Base-by-base conservation (phyloP, 768 basidiomycete species). In the Cytidiella melzeri region DNA sequence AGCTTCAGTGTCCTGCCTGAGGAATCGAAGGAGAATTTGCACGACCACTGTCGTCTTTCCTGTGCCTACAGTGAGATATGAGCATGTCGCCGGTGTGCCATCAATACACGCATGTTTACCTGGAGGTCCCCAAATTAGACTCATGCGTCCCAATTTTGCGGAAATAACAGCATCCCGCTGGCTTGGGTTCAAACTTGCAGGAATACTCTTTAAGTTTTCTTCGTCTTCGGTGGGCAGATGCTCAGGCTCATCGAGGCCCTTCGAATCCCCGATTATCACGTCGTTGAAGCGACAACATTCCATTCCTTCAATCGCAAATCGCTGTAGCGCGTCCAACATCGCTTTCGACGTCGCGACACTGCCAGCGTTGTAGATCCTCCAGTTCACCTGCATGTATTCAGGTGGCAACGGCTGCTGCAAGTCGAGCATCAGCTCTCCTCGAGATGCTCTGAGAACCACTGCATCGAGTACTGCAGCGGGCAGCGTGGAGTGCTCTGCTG, bases 1-100 rank as follows among this genome's bases (percentile, higher is more conserved):
- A 7, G 68, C 57, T 1, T 67, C 61, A 57, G 41, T 61, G 57
- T 53, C 53, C 50, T 61, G 56, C 57, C 47, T 63, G 60, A 54
- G 74, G 52, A 46, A 79, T 61, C 67, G 68, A 19, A 67, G 66
- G 13, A 84, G 68, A 24, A 84, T 80, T 52, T 80, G 73, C 2
- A 85, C 73, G 4, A 84, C 81, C 1, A 84, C 83, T 0, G 81
- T 84, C 0, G 83, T 84, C 61, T 85, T 86, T 28, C 84, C 83
- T 0, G 83, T 86, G 0, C 83, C 83, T 84, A 43, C 4, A 55
- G 53, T 13, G 28, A 44, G 12, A 24, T 24, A 5, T 41, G 59
- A 46, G 46, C 19, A 9, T 11, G 36, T 9, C 7, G 9, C 15
- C 15, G 7, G 9, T 34, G 30, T 7, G 15, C 30, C 30, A 41